These are phyloP conservation scores for Melaleuca quinquenervia DNA, from an alignment of 345 rosid species.

Conservation along the genomic window DNA sequence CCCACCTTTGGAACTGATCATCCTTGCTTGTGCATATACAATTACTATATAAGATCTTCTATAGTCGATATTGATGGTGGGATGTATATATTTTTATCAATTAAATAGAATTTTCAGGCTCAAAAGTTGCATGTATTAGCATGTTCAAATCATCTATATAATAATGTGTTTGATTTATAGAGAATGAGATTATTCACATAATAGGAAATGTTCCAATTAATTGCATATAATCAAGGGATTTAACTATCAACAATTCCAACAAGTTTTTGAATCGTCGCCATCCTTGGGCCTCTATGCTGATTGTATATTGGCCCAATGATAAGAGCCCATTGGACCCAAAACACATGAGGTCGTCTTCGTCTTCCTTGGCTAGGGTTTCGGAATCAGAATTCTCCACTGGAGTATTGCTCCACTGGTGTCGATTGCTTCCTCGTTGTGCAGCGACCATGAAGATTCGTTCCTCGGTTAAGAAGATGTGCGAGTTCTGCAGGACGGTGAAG, in stretches of 20 bases:
- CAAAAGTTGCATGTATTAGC: neutral
- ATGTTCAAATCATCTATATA: neutral
- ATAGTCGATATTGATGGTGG: neutral
- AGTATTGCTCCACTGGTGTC: neutral
- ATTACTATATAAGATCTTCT: neutral
- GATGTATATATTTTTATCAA: neutral
- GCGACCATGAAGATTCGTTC: conserved; percentile 78
- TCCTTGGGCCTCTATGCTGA: too few relatives aligned
- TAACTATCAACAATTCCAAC: too few relatives aligned
- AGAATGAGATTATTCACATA: neutral
- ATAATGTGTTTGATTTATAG: neutral
- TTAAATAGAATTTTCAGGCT: neutral
- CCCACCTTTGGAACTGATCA: neutral
- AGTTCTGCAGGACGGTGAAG: conserved; percentile 76
- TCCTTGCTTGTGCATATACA: neutral
- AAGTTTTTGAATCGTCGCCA: too few relatives aligned
- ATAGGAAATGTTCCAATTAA: neutral
- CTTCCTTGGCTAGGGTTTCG: neutral
- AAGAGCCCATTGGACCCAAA: neutral
- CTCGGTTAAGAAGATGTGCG: conserved; percentile 94
- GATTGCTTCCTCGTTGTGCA: neutral
- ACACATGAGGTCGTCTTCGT: neutral
- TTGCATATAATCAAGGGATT: too few relatives aligned
- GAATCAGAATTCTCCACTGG: accelerated
- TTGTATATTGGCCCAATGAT: too few relatives aligned